Evolutionary conservation across 2,329 filamentous ascomycete genomes (phyloP), one percentile per base, ranked within the genome.

Genomic region (Aspergillus sergii): DNA sequence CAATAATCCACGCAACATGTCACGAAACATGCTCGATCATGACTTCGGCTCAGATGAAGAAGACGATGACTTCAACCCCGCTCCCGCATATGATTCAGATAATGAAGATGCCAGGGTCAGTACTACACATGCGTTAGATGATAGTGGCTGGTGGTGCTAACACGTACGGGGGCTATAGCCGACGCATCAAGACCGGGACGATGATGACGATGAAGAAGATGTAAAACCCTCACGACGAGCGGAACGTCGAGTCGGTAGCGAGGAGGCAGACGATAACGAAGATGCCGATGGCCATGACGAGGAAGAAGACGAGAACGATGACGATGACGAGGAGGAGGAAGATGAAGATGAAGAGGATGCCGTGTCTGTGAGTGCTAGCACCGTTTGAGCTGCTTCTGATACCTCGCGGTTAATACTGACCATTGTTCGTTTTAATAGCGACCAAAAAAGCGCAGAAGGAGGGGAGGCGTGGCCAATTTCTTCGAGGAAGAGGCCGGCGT

Each of bases 401-500:
- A 39, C 30, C 7, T 53, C 4, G 26, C 19, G n/a, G n/a, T 16
- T 34, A 19, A 51, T 12, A 5, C 62, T 74, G 64, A 72, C 66
- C 8, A 10, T 34, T 23, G 16, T 41, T 64, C 57, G 61, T 68
- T 60, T 39, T 70, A 89, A 85, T 85, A 84, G 62, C 88, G 92
- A 73, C 91, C 92, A 61, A 87, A 91, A 71, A 98, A 98, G 79
- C 91, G 94, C 62, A 81, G 85, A 74, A 90, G 89, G 77, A 88
- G 88, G 76, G 88, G 91, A 68, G 86, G 86, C 68, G 88, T 92
- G 67, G 92, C 92, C 71, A 89, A 91, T 73, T 97, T 97, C 87
- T 89, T 99, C 81, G 95, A 99, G 88, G 92, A 94, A 73, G 95
- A 99, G 84, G 95, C 95, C 77, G 95, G 97, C 81, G 95, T 99